phyloP scores from a whole-genome alignment of 805 yeast genomes.

The Candida namnaoensis region DNA sequence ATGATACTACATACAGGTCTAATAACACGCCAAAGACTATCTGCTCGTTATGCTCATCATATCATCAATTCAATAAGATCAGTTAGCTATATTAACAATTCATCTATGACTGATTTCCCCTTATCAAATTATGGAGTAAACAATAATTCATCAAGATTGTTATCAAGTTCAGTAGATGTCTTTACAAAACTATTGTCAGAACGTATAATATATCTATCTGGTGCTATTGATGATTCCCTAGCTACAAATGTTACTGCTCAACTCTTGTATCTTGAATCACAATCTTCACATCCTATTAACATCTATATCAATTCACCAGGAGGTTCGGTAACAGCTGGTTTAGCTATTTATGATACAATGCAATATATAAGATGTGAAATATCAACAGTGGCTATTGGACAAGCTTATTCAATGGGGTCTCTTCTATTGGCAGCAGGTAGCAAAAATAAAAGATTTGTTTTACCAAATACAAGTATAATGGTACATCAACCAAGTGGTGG shows the following conservation, averaged over 20 bases:
- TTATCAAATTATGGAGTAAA: not conserved
- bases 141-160: not conserved
- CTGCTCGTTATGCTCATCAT: too few relatives aligned
- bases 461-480: constrained; percentile 24
- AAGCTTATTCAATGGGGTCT: constrained; percentile 26
- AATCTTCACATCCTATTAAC: constrained; percentile 14
- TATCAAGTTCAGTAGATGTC: constrained; percentile 6
- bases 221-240: constrained; percentile 15
- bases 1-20: too few relatives aligned
- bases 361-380: constrained; percentile 23
- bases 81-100: not conserved
- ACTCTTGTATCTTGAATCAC: constrained; percentile 14
- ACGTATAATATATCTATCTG: constrained; percentile 18
- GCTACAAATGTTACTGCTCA: constrained; percentile 19
- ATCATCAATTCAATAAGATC: not conserved
- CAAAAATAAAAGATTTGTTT: constrained; percentile 18
- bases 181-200: constrained; percentile 14
- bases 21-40: too few relatives aligned
- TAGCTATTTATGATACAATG: constrained; percentile 26
- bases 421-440: constrained; percentile 21
- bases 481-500: constrained; percentile 26
- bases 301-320: constrained; percentile 24
- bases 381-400: constrained; percentile 25
- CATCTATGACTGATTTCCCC: not conserved
- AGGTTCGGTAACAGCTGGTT: constrained; percentile 23